Evolutionary conservation across 2,329 filamentous ascomycete species (phyloP), one percentile per base, ranked within the genome.

Genomic region (Ophiostoma pallidulum): DNA sequence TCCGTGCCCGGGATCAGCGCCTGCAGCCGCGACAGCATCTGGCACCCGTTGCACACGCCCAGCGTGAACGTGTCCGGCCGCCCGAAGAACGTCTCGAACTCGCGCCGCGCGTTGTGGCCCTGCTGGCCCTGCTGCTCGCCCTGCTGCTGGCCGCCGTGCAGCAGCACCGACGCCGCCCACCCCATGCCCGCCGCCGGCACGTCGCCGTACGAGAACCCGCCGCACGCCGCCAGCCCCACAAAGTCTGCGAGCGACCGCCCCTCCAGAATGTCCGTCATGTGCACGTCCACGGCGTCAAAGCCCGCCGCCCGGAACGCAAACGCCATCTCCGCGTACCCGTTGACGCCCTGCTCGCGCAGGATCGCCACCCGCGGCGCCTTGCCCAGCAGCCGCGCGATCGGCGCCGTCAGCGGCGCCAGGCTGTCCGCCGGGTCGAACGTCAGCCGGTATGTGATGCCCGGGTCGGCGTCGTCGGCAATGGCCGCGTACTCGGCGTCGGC

Each of bases 21-120:
- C 60, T 87, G 87, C 66, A 94, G 71, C 43, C 88, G 80, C 6
- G 84, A 85, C 35, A 97, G 72, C 79, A 97, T 94, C 66, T 98
- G 92, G 62, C 92, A 97, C 43, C 92, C 92, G 63, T 98, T 98
- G 75, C 92, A 97, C 29, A 97, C 88, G 57, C 92, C 92, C 1
- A 98, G 75, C 0, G 88, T 75, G 65, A 98, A 97, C 0, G 92
- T 97, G 62, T 96, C 88, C 35, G 82, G 77, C 26, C 92, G 80
- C 55, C 81, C 75, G 69, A 97, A 97, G 75, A 96, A 97, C 41
- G 71, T 66, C 58, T 84, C 72, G 68, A 97, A 96, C 57, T 91
- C 85, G 49, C 75, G 73, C 36, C 89, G 80, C 2, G 77, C 75
- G 36, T 83, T 82, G 49, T 83, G n/a, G n/a, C n/a, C n/a, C n/a